Evolutionary conservation across 306 rosid genomes (phyloP).

Genomic region (Glycine soja): DNA sequence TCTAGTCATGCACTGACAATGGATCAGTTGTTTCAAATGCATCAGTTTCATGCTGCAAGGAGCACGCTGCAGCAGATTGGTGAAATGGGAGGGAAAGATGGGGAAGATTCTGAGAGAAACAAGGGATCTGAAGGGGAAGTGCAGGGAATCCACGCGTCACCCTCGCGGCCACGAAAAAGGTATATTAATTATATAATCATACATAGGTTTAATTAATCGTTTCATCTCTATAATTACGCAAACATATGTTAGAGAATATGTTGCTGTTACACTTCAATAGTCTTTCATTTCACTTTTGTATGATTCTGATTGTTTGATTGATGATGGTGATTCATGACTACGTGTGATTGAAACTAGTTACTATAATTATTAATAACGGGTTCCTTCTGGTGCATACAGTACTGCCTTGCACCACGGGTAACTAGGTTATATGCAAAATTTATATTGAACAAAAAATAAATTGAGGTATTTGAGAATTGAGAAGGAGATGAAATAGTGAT

Average conservation of each 20-base stretch:
- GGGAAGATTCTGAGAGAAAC: constrained; percentile 26
- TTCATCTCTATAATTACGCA: too few relatives aligned
- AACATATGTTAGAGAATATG: neutral
- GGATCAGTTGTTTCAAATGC: constrained; percentile 41
- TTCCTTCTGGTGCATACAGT: neutral
- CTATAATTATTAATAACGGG: neutral
- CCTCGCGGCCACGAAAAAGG: constrained; percentile 64
- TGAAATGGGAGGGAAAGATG: constrained; percentile 31
- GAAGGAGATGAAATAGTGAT: neutral
- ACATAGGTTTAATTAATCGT: too few relatives aligned
- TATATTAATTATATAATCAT: neutral
- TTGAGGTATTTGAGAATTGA: neutral
- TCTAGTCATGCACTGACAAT: neutral
- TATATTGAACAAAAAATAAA: neutral
- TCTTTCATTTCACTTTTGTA: neutral
- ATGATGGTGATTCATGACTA: neutral
- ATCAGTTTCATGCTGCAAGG: constrained; percentile 32
- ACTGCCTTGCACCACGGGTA: neutral
- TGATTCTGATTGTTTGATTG: neutral
- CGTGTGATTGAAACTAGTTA: neutral
- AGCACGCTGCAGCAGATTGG: neutral
- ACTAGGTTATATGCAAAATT: neutral
- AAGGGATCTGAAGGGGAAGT: constrained; percentile 24
- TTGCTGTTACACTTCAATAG: neutral
- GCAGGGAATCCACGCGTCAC: constrained; percentile 40